phyloP scores from a whole-genome alignment of 257 asterid genomes.

The Echites panduratus region DNA sequence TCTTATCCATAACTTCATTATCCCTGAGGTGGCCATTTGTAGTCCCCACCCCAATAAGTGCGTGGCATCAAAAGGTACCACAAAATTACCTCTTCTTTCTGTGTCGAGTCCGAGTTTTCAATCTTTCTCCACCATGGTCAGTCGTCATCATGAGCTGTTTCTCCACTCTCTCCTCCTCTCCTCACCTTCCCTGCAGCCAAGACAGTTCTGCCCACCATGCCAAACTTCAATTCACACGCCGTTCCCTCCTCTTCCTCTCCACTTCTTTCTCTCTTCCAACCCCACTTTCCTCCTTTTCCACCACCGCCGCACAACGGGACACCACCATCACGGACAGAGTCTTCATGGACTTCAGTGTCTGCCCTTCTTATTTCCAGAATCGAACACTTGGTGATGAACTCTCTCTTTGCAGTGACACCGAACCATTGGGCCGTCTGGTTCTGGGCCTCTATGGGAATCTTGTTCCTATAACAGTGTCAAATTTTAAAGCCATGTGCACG shows the following conservation, averaged over 20 bases:
- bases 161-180: constrained; percentile 29
- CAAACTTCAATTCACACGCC: constrained; percentile 35
- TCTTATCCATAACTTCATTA: not conserved
- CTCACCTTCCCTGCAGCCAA: constrained; percentile 19
- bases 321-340: constrained; percentile 80
- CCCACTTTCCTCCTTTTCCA: constrained; percentile 31
- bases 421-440: constrained; percentile 65
- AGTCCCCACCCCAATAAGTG: constrained; percentile 21
- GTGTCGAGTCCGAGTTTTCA: constrained; percentile 1
- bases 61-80: constrained; percentile 36
- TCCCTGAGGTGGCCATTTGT: not conserved
- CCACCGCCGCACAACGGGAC: constrained; percentile 43
- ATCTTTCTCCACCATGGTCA: constrained; percentile 39
- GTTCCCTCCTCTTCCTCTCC: constrained; percentile 59
- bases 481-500: constrained; percentile 77
- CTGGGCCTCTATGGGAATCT: constrained; percentile 80
- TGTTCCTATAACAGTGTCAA: constrained; percentile 74
- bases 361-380: constrained; percentile 70
- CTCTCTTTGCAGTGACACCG: constrained; percentile 56
- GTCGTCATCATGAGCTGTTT: constrained; percentile 52
- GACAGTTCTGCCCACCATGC: constrained; percentile 20
- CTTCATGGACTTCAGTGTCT: constrained; percentile 71
- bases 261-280: constrained; percentile 37
- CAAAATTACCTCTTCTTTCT: constrained; percentile 16
- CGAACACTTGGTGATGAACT: constrained; percentile 80